Evolutionary conservation across 73 alveolate genomes (phyloP).

Genomic region (Tetrahymena thermophila): DNA sequence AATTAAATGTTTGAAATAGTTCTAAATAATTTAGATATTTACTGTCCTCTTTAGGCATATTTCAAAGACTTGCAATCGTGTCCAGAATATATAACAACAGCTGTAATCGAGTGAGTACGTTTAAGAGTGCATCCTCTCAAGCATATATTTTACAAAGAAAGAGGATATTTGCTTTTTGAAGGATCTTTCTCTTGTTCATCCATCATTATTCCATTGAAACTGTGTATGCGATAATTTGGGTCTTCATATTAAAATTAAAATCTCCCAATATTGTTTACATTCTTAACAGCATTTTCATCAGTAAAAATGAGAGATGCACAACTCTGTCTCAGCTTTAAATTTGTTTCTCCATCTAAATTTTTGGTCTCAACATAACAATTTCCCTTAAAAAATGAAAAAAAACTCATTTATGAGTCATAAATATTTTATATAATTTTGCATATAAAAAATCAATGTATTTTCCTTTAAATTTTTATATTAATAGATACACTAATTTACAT

Average conservation of each 20-base stretch:
- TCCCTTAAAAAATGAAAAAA: background rate
- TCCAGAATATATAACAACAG: slow-evolving; percentile 85
- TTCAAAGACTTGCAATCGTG: slow-evolving; percentile 85
- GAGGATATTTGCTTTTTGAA: background rate
- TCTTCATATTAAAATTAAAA: slow-evolving; percentile 41
- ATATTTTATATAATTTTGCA: too few species aligned
- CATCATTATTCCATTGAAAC: slow-evolving; percentile 46
- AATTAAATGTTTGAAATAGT: slow-evolving; percentile 17
- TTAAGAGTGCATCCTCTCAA: slow-evolving; percentile 78
- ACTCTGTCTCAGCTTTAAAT: slow-evolving; percentile 64
- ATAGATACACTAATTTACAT: background rate
- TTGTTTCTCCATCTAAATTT: slow-evolving; percentile 88
- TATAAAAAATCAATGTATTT: too few species aligned
- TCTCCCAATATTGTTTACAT: background rate
- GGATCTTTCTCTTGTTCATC: slow-evolving; percentile 5
- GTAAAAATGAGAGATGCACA: slow-evolving; percentile 4
- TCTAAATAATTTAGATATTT: slow-evolving; percentile 42
- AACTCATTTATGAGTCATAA: background rate
- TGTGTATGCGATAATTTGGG: slow-evolving; percentile 43
- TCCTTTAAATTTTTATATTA: too few species aligned
- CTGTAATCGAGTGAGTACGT: slow-evolving; percentile 73
- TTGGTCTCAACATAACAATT: slow-evolving; percentile 74
- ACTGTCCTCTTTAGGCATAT: slow-evolving; percentile 62
- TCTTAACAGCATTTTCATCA: slow-evolving; percentile 13
- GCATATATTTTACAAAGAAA: slow-evolving; percentile 11